A percentile compares a stretch with the other conserved stretches of the same genome.
These are phyloP conservation scores for Chrysanthemum seticuspe DNA, from an alignment of 129 eudicot species.

Conservation along the genomic window DNA sequence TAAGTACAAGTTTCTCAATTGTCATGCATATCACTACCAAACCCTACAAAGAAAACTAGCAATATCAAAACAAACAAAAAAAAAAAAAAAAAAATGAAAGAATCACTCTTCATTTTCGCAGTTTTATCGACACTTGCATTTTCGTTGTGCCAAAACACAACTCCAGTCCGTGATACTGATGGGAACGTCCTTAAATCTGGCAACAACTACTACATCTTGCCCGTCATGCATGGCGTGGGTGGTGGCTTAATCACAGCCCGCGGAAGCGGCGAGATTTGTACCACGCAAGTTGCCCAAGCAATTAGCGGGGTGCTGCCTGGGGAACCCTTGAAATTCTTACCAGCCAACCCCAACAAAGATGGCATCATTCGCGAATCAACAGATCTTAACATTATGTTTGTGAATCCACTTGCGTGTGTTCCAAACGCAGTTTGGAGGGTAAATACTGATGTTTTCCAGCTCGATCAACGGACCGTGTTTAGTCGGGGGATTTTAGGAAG, in stretches of 20 bases:
- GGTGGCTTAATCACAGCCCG: constrained; percentile 50
- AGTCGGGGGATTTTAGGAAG: constrained; percentile 34
- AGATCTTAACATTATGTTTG: constrained; percentile 37
- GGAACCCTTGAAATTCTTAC: constrained; percentile 31
- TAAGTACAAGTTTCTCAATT: constrained; percentile 2
- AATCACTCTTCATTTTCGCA: constrained; percentile 13
- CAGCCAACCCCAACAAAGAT: constrained; percentile 32
- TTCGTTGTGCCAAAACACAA: constrained; percentile 23
- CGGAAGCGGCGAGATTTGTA: constrained; percentile 21
- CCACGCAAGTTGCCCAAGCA: constrained; percentile 44
- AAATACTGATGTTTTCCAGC: not conserved
- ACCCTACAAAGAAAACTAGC: not conserved
- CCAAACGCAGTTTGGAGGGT: constrained; percentile 45
- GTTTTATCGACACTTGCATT: constrained; percentile 27
- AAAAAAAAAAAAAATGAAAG: constrained; percentile 17
- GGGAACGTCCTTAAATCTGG: constrained; percentile 38
- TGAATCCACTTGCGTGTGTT: constrained; percentile 25
- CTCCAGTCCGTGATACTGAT: constrained; percentile 43
- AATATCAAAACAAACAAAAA: not conserved
- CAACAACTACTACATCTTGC: constrained; percentile 49
- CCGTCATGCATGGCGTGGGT: constrained; percentile 45
- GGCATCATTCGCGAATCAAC: constrained; percentile 35
- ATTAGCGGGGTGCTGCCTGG: constrained; percentile 22
- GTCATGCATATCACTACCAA: constrained; percentile 15
- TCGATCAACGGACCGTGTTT: constrained; percentile 9